Evolutionary conservation across 2,329 filamentous ascomycete genomes (phyloP).

Genomic region (Periconia sp.): DNA sequence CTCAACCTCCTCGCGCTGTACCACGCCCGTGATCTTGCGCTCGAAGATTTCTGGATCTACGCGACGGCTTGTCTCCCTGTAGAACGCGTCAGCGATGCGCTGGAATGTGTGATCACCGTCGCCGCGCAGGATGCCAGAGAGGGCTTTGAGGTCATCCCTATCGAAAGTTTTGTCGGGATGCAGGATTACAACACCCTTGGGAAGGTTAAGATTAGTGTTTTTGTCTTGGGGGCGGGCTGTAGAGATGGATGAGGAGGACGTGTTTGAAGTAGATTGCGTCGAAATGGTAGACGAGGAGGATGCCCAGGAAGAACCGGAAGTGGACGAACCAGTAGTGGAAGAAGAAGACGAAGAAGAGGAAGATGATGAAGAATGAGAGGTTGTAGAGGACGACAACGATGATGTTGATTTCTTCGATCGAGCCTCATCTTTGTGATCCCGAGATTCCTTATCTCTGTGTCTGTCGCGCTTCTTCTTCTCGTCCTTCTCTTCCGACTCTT

Average conservation of each 20-base stretch:
- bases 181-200: slow-evolving; percentile 2
- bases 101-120: slow-evolving; percentile 51
- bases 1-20: not conserved
- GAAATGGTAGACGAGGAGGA: too few relatives aligned
- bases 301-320: too few relatives aligned
- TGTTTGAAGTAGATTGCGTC: not conserved
- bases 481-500: not conserved
- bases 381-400: not conserved
- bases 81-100: slow-evolving; percentile 51
- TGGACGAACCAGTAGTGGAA: too few relatives aligned
- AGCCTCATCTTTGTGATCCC: not conserved
- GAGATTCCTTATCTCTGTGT: not conserved
- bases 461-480: slow-evolving; percentile 1
- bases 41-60: slow-evolving; percentile 48
- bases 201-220: not conserved
- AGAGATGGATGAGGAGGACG: not conserved
- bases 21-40: slow-evolving; percentile 42
- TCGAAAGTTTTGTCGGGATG: slow-evolving; percentile 32
- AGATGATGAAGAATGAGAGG: too few relatives aligned
- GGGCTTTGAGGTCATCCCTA: slow-evolving; percentile 39
- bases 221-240: not conserved
- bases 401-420: not conserved
- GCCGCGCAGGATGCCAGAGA: slow-evolving; percentile 48
- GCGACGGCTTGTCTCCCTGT: slow-evolving; percentile 51
- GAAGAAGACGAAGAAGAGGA: too few relatives aligned